Evolutionary conservation across 1,284 basidiomycete genomes (phyloP), one percentile per base, ranked within the genome.

Genomic region (Macrocystidia cucumis): DNA sequence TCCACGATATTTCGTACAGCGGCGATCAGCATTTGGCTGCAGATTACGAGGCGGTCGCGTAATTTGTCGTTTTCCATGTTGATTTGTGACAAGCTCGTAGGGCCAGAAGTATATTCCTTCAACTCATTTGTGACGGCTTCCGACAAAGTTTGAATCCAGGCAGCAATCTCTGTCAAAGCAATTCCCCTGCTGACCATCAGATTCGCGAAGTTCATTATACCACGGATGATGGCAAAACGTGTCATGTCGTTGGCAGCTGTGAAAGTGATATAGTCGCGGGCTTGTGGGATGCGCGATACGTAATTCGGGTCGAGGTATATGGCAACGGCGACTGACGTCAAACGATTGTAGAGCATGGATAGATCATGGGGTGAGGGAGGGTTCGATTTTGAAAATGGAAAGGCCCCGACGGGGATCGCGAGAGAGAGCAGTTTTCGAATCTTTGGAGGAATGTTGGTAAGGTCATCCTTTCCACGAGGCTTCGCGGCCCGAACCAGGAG

Each of bases 281-380:
- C 81, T 40, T 75, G 75, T 7, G 63, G 55, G 18, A 90, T 54
- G 9, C 78, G 71, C 32, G 69, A 65, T 3, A 66, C 60, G 38
- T 78, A 65, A 1, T 64, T 45, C 2, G 63, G 51, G 31, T 85
- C 78, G 24, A 95, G 72, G 47, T 83, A 74, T 32, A 90, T 71
- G 4, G 78, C 79, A n/a, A 90, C 68, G 12, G 86, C 76, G 45
- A 89, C 69, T 9, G 85, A 78, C 28, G 76, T 77, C 50, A 91
- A 83, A 17, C 93, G 81, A 56, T 98, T 97, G 57, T 86, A 81
- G 8, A 97, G 67, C 65, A 83, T 81, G 0, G 89, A 87, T 2
- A 90, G 66, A 35, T 88, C 77, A 20, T 72, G 62, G 2, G 55
- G 45, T 1, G 67, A 66, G 0, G 79, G 76, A 3, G 77, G 66